Evolutionary conservation across 371 early-diverging fungal species (phyloP).

Genomic region (Rhizopus microsporus): DNA sequence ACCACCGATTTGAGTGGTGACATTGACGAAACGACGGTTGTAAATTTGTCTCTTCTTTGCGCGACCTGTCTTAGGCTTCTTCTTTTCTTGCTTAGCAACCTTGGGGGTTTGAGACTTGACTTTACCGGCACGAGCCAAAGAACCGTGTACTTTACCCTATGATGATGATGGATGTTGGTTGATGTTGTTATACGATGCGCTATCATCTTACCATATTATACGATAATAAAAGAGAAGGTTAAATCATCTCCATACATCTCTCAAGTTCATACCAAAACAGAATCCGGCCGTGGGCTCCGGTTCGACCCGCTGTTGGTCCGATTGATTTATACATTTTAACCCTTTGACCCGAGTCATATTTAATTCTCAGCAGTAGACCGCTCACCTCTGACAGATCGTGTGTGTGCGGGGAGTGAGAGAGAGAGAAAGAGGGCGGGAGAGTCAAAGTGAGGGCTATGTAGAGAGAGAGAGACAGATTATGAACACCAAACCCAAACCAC

Average conservation of each 20-base stretch:
- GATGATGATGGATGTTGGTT: conserved; percentile 18
- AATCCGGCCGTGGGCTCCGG: too few species aligned
- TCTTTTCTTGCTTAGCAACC: conserved; percentile 98
- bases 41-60: conserved; percentile 98
- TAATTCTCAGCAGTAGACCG: too few species aligned
- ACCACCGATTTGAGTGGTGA: conserved; percentile 82
- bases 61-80: conserved; percentile 92
- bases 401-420: too few species aligned
- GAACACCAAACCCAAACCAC: not conserved
- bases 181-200: conserved; percentile 4
- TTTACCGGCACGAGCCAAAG: conserved; percentile 99
- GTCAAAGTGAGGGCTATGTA: too few species aligned
- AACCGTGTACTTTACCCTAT: conserved; percentile 99
- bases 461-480: too few species aligned
- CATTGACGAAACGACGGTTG: conserved; percentile 97
- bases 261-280: not conserved
- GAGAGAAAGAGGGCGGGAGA: too few species aligned
- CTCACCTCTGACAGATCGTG: too few species aligned
- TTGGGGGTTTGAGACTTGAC: conserved; percentile 99
- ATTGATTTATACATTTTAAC: too few species aligned
- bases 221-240: conserved; percentile 29
- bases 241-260: not conserved
- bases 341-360: too few species aligned
- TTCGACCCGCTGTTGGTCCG: too few species aligned
- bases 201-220: conserved; percentile 36